Percentiles rank a stretch among this genome's conserved stretches.
phyloP scores from a whole-genome alignment of 208 protist genomes.

The Leishmania martiniquensis region DNA sequence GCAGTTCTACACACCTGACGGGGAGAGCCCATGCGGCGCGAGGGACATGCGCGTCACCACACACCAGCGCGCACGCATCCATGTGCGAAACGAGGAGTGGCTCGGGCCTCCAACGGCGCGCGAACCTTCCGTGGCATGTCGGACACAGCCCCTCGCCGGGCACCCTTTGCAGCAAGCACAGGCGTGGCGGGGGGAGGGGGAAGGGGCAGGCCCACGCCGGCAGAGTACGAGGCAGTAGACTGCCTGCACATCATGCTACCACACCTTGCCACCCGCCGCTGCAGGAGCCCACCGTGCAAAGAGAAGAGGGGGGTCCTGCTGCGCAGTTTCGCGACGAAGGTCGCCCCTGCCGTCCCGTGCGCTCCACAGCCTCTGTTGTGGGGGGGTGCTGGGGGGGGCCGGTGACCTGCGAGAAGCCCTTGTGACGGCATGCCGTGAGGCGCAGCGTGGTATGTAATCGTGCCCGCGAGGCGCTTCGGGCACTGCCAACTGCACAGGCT shows the following conservation, averaged over 20 bases:
- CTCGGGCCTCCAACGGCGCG: neutral
- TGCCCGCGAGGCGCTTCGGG: neutral
- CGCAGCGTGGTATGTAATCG: too few species aligned
- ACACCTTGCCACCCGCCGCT: neutral
- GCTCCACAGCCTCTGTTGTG: neutral
- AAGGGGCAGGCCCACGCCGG: neutral
- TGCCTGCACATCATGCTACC: neutral
- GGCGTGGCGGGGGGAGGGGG: neutral
- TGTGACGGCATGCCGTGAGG: too few species aligned
- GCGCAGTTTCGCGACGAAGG: neutral
- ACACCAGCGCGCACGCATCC: neutral
- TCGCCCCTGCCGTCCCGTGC: neutral
- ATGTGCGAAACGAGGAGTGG: neutral
- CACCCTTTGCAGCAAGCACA: neutral
- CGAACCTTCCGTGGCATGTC: neutral
- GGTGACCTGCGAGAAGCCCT: too few species aligned
- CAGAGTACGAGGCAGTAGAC: neutral
- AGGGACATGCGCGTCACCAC: neutral
- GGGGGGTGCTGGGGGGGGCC: too few species aligned
- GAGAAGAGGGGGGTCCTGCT: neutral
- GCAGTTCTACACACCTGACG: neutral
- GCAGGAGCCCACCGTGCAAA: neutral
- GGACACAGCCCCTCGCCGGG: neutral
- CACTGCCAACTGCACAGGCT: too few species aligned
- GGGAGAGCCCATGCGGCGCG: neutral